phyloP scores from a whole-genome alignment of 768 basidiomycete genomes.

The Rhizopogon vinicolor region DNA sequence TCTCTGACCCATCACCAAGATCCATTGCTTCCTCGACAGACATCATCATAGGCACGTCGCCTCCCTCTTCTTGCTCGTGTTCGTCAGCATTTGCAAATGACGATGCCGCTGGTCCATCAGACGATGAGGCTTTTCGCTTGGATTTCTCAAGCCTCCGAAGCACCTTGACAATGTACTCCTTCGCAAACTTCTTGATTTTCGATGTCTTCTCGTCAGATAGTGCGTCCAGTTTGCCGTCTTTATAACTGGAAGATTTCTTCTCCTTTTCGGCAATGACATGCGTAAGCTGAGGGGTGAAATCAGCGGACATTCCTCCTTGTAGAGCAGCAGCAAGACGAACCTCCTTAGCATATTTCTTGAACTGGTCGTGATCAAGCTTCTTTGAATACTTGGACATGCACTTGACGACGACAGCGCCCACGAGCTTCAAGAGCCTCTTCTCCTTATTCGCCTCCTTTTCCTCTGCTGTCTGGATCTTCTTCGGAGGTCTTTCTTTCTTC shows the following conservation, averaged over 20 bases:
- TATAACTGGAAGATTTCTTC: conserved; percentile 82
- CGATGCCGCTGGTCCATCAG: conserved; percentile 2
- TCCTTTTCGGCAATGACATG: conserved; percentile 89
- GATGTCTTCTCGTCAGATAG: conserved; percentile 81
- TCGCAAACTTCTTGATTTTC: conserved; percentile 92
- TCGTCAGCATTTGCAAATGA: conserved; percentile 1
- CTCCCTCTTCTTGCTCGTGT: conserved; percentile 15
- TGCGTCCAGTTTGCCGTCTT: conserved; percentile 64
- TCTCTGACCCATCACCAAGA: conserved; percentile 32
- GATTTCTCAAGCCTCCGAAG: conserved; percentile 60
- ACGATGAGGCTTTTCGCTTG: conserved; percentile 16
- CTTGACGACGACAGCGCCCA: conserved; percentile 88
- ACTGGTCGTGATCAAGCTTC: conserved; percentile 69
- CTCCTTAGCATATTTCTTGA: conserved; percentile 96
- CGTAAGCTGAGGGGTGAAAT: conserved; percentile 55
- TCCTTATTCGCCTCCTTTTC: conserved; percentile 72
- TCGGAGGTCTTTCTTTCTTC: conserved; percentile 24
- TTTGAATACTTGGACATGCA: conserved; percentile 87
- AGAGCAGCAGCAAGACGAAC: conserved; percentile 35
- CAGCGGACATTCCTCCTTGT: background rate
- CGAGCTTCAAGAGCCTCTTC: conserved; percentile 75
- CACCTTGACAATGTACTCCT: conserved; percentile 86
- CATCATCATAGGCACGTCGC: conserved; percentile 28
- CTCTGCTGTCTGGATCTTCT: conserved; percentile 44
- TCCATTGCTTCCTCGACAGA: conserved; percentile 44